Conservation (phyloP, 352 stramenopile species). For the Pythium sp. region DNA sequence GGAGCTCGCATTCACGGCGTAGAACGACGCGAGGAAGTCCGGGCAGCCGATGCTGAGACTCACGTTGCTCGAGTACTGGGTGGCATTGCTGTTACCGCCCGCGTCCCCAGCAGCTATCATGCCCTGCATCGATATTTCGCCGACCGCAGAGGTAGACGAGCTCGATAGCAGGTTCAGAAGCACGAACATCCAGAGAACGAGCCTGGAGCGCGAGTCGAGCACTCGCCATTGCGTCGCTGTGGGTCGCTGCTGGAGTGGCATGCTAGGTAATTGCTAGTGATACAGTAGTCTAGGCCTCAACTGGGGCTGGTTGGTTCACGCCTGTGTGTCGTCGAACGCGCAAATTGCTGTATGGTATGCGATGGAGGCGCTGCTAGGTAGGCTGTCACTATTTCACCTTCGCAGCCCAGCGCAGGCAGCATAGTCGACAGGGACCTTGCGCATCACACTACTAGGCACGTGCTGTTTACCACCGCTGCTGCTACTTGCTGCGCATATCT, state of each 20-base stretch:
- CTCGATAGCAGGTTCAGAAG: neutral
- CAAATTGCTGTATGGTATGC: conserved; percentile 9
- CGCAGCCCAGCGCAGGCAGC: neutral
- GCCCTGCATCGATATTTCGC: neutral
- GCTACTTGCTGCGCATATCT: neutral
- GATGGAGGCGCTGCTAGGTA: neutral
- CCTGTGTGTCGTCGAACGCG: neutral
- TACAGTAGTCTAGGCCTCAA: neutral
- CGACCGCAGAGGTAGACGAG: neutral
- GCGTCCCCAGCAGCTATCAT: too few species aligned
- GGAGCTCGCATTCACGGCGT: conserved; percentile 29
- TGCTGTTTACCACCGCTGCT: neutral
- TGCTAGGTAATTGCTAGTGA: neutral
- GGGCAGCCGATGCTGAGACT: conserved; percentile 44
- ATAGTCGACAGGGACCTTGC: too few species aligned
- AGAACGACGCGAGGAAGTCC: conserved; percentile 46
- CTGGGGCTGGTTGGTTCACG: too few species aligned
- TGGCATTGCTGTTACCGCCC: neutral
- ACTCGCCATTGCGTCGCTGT: neutral
- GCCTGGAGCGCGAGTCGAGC: neutral
- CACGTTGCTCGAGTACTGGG: conserved; percentile 11
- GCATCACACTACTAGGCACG: neutral
- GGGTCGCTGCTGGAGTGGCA: neutral
- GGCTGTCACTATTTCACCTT: neutral
- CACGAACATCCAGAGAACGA: neutral